Base-by-base conservation (phyloP, 306 rosid species). In the Lathyrus tuberosus region DNA sequence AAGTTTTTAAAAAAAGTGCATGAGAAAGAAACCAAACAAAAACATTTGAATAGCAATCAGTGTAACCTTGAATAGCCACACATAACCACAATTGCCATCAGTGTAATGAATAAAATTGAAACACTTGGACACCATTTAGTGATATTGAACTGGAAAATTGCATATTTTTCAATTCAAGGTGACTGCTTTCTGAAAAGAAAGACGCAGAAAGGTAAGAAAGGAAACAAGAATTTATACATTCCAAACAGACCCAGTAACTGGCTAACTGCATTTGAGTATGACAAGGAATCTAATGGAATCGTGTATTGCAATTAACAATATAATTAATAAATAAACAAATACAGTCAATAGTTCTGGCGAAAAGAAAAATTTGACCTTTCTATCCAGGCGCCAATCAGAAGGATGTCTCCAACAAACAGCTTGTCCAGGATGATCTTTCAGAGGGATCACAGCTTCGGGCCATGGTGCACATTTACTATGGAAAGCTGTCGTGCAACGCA, bases 331-430 rank as follows among this genome's bases (percentile, higher is more conserved):
- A 38, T 22, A 74, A 64, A 38, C 3, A 46, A 10, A 6, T 71
- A 69, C 49, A 57, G 31, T 64, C 28, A 56, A 75, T 70, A 62
- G 68, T 71, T 71, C 83, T 76, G 80, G 79, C 74, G 88, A 84
- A 83, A 84, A 83, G 90, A 86, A 85, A 81, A 91, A 83, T 81
- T 79, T 77, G 95, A 91, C 97, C 96, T 87, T 76, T 74, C 82
- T 48, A 64, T 89, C 94, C 62, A 76, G 72, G 57, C 86, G 85
- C 96, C 97, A 89, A 54, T 91, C 89, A 33, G 85, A 53, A 69
- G 86, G 85, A 80, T 93, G 98, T 84, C 88, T 88, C 98, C 98
- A 90, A 77, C 98, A 93, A 77, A 93, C 54, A 74, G 86, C 91
- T 72, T 70, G 56, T 49, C 89, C 87, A 9, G 89, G 84, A 62